These are phyloP conservation scores for Fusarium equiseti DNA, from an alignment of 2,329 filamentous ascomycete species.

Conservation along the genomic window DNA sequence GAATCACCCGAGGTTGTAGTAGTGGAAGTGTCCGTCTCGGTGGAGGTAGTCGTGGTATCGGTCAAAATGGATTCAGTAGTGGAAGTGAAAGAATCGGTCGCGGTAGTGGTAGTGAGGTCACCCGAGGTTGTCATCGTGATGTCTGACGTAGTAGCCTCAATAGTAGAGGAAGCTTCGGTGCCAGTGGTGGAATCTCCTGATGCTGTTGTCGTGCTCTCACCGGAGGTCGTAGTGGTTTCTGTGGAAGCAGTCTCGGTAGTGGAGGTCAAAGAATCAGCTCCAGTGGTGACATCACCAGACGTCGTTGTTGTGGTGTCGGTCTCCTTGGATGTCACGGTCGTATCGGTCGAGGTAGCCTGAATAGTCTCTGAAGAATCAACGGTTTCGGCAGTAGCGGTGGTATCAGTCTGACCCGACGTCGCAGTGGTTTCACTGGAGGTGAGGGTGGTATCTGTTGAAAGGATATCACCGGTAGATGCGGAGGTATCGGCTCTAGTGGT, in stretches of 20 bases:
- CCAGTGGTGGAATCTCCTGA: background rate
- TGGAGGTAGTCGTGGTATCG: no score
- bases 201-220: no score
- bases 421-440: background rate
- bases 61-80: no score
- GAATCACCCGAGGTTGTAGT: no score
- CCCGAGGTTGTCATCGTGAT: fast-evolving
- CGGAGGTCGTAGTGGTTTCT: background rate
- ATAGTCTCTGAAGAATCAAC: background rate
- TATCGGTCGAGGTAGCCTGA: background rate
- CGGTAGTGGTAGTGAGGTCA: background rate
- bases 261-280: background rate
- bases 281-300: fast-evolving
- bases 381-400: fast-evolving
- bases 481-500: background rate
- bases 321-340: background rate
- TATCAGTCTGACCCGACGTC: background rate
- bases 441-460: background rate
- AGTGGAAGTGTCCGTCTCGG: no score
- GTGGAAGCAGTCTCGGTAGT: background rate
- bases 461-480: background rate
- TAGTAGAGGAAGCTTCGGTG: background rate
- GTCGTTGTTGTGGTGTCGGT: background rate
- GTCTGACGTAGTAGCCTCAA: no score
- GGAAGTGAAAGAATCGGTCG: background rate